Evolutionary conservation across 2,329 filamentous ascomycete genomes (phyloP).

Genomic region (Scleromitrula shiraiana): DNA sequence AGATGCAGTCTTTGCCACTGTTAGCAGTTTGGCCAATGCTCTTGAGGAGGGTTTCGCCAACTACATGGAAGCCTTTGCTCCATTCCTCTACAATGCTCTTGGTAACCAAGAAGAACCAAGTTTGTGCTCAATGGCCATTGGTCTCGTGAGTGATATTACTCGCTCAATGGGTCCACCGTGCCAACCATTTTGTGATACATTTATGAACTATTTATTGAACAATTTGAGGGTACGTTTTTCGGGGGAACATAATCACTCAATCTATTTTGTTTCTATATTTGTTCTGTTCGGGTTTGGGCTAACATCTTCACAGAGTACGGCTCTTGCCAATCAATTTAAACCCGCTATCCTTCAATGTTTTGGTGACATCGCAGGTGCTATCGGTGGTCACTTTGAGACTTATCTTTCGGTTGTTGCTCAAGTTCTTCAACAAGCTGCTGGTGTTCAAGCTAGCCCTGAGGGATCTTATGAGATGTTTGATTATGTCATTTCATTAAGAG

Average conservation of each 20-base stretch:
- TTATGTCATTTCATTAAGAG: constrained; percentile 88
- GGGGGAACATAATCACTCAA: neutral
- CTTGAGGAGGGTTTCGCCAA: constrained; percentile 89
- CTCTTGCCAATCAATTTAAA: constrained; percentile 94
- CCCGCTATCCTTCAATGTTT: constrained; percentile 97
- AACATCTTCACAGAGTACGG: constrained; percentile 52
- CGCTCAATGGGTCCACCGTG: constrained; percentile 83
- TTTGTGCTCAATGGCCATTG: constrained; percentile 94
- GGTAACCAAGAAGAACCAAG: constrained; percentile 92
- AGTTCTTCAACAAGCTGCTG: constrained; percentile 87
- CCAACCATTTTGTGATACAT: constrained; percentile 90
- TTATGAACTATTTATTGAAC: constrained; percentile 96
- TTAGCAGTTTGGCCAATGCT: constrained; percentile 85
- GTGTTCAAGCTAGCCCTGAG: constrained; percentile 69
- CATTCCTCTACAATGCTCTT: constrained; percentile 88
- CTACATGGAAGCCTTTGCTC: constrained; percentile 94
- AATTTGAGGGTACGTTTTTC: constrained; percentile 63
- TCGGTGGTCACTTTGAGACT: constrained; percentile 83
- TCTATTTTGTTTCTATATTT: constrained; percentile 4
- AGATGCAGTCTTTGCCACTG: constrained; percentile 84
- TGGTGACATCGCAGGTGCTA: constrained; percentile 93
- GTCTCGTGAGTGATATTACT: constrained; percentile 92
- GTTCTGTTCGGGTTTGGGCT: constrained; percentile 11
- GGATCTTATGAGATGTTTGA: constrained; percentile 92
- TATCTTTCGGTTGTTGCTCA: constrained; percentile 89